Percentiles rank a stretch among this genome's conserved stretches.
phyloP scores from a whole-genome alignment of 1,139 yeast genomes.

The Saccharomyces pastorianus region DNA sequence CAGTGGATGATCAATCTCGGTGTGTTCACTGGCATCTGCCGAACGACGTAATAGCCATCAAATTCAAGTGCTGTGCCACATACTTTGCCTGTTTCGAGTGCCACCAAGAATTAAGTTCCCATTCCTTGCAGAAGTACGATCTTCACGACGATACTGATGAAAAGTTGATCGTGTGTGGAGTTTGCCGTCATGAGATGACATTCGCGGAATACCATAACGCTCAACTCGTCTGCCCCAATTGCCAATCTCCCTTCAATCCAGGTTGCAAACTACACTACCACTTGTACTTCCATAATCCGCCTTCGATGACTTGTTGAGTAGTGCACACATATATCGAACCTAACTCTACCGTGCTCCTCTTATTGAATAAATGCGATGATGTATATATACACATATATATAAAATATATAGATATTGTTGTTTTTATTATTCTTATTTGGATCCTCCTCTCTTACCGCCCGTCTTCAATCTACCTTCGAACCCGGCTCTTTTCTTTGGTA shows the following conservation, averaged over 20 bases:
- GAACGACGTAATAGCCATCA: slow-evolving; percentile 27
- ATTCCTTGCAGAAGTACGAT: slow-evolving; percentile 14
- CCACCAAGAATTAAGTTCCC: slow-evolving; percentile 20
- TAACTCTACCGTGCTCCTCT: background rate
- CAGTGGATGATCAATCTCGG: slow-evolving; percentile 24
- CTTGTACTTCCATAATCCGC: slow-evolving; percentile 19
- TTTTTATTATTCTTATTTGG: slow-evolving; percentile 7
- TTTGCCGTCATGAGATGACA: slow-evolving; percentile 22
- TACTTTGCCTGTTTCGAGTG: slow-evolving; percentile 28
- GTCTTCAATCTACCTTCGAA: slow-evolving; percentile 38
- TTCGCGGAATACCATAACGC: slow-evolving; percentile 18
- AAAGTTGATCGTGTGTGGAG: slow-evolving; percentile 26
- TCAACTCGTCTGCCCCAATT: slow-evolving; percentile 16
- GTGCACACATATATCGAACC: background rate
- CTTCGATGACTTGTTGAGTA: background rate
- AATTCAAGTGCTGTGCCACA: slow-evolving; percentile 26
- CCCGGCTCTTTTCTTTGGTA: slow-evolving; percentile 39
- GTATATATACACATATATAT: background rate
- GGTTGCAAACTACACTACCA: slow-evolving; percentile 29
- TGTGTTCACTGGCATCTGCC: slow-evolving; percentile 31
- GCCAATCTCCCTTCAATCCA: slow-evolving; percentile 25
- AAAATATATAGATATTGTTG: background rate
- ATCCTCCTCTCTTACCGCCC: slow-evolving; percentile 16
- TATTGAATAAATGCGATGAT: background rate
- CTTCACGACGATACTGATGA: slow-evolving; percentile 7